These are phyloP conservation scores for Kentomonas sorsogonicus DNA, from an alignment of 208 protist species.

Conservation along the genomic window DNA sequence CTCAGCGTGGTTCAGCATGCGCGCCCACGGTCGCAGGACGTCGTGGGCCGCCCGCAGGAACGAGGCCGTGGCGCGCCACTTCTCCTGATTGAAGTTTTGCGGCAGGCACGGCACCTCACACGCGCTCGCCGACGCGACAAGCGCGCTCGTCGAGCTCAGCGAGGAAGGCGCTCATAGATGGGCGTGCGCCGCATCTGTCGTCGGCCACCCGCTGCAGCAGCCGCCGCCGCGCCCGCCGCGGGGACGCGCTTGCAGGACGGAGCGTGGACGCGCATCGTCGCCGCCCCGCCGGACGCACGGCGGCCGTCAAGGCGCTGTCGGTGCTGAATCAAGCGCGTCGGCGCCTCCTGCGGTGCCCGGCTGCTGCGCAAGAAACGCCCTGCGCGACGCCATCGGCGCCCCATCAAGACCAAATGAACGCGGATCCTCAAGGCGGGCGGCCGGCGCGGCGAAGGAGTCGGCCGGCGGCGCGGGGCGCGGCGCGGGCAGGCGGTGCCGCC, in stretches of 20 bases:
- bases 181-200: conserved; percentile 85
- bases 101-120: conserved; percentile 92
- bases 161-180: conserved; percentile 94
- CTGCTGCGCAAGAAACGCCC: conserved; percentile 68
- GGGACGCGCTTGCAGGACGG: conserved; percentile 50
- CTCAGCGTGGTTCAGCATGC: conserved; percentile 97
- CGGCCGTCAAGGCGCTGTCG: conserved; percentile 79
- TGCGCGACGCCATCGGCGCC: conserved; percentile 77
- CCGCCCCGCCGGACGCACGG: conserved; percentile 30
- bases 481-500: conserved; percentile 30
- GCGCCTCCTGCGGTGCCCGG: conserved; percentile 73
- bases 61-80: conserved; percentile 84
- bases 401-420: conserved; percentile 72
- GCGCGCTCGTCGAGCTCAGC: conserved; percentile 90
- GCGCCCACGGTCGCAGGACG: conserved; percentile 83
- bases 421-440: conserved; percentile 58
- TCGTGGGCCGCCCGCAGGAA: conserved; percentile 87
- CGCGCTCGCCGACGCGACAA: conserved; percentile 76
- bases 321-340: conserved; percentile 89
- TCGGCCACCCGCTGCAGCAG: conserved; percentile 64
- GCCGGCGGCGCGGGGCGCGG: conserved; percentile 47
- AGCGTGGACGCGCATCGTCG: conserved; percentile 32
- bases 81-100: conserved; percentile 97
- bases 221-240: conserved; percentile 39
- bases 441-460: conserved; percentile 64